Percentiles rank a stretch among this genome's conserved stretches.
phyloP scores from a whole-genome alignment of 345 rosid species.

The Anacardium occidentale region DNA sequence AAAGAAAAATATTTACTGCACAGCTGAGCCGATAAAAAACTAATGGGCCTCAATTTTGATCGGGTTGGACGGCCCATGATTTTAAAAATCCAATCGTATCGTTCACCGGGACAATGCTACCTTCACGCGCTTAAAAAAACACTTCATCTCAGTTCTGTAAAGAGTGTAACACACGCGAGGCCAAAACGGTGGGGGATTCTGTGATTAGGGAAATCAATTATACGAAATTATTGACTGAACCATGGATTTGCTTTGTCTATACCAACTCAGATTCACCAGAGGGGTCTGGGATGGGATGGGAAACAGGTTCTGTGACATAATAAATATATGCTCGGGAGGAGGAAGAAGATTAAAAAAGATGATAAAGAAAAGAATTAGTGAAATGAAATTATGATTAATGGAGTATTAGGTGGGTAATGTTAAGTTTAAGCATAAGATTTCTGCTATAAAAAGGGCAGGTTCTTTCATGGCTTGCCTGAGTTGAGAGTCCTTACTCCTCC shows the following conservation, averaged over 20 bases:
- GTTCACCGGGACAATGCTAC: background rate
- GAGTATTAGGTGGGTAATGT: background rate
- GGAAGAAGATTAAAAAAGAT: too few relatives aligned
- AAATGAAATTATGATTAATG: background rate
- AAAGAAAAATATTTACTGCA: background rate
- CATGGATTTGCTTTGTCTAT: too few relatives aligned
- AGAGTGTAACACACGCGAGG: background rate
- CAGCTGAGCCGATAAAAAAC: slow-evolving; percentile 12
- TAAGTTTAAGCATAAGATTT: slow-evolving; percentile 8
- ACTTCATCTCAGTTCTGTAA: background rate
- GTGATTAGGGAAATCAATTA: slow-evolving; percentile 29
- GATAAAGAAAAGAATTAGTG: too few relatives aligned
- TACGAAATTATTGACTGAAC: slow-evolving; percentile 24
- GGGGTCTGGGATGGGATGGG: background rate
- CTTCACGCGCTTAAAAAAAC: slow-evolving; percentile 5
- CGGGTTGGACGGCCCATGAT: slow-evolving; percentile 19
- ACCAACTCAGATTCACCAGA: too few relatives aligned
- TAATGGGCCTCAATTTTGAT: slow-evolving; percentile 24
- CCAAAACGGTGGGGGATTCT: background rate
- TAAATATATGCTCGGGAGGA: too few relatives aligned
- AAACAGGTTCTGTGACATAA: slow-evolving; percentile 15
- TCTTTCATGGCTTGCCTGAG: slow-evolving; percentile 21
- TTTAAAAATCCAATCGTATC: slow-evolving; percentile 20
- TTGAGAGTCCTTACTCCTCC: slow-evolving; percentile 14
- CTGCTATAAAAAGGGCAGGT: slow-evolving; percentile 32